phyloP scores from a whole-genome alignment of 2,329 filamentous ascomycete genomes.

The Neofusicoccum ribis region DNA sequence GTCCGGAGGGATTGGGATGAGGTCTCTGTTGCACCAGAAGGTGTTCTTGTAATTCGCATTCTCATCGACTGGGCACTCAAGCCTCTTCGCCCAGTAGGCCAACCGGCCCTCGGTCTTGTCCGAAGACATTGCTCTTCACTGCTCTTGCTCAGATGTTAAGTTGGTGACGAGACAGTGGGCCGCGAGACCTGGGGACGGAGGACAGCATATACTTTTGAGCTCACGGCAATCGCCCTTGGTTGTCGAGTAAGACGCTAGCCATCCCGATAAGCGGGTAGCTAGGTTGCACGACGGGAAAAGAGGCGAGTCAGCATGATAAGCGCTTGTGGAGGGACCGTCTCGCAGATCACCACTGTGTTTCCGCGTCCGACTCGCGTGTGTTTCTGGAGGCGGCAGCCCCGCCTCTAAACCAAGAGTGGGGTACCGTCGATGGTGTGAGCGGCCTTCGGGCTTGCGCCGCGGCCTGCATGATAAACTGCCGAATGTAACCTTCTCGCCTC shows the following conservation, averaged over 20 bases:
- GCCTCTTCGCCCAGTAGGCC: conserved; percentile 18
- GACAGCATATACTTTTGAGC: not conserved
- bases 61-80: conserved; percentile 17
- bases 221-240: not conserved
- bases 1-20: conserved; percentile 13
- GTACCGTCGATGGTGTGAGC: not conserved
- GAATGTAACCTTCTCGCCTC: conserved; percentile 1
- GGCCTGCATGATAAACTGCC: conserved; percentile 1
- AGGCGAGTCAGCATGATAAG: conserved; percentile 14
- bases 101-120: not conserved
- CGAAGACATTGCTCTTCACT: not conserved
- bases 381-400: conserved; percentile 4
- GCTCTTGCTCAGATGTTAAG: not conserved
- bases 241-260: not conserved
- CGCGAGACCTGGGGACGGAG: not conserved
- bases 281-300: not conserved
- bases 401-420: conserved; percentile 15
- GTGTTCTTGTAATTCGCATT: conserved; percentile 16
- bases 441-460: not conserved
- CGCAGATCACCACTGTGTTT: conserved; percentile 1
- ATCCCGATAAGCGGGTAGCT: conserved; percentile 10
- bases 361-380: not conserved
- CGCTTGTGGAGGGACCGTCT: not conserved
- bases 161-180: not conserved
- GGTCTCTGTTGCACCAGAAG: conserved; percentile 17